Base-by-base conservation (phyloP, 768 basidiomycete species). In the Kondoa malvinella region DNA sequence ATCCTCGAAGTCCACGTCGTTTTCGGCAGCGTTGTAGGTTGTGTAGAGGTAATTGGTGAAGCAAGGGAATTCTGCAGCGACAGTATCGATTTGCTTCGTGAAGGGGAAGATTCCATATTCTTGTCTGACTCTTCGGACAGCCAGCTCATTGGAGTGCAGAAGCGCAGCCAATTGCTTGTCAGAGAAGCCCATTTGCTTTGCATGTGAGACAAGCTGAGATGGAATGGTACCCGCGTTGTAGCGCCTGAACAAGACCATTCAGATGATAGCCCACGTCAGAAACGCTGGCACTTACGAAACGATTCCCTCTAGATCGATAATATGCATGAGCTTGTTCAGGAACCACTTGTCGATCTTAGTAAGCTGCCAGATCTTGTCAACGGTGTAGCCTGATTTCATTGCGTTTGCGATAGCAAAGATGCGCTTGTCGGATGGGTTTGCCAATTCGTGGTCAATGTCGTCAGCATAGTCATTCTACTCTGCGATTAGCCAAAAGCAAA, bases 261-360 rank as follows among this genome's bases (percentile, higher is more conserved):
- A 63, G 61, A 26, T 3, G 15, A 29, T 8, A 17, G 31, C 3
- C 4, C 61, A 16, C 57, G 56, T 50, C 40, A 8, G 12, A 50
- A 4, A 17, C 0, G 15, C 14, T 21, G 2, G 34, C 0, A 83
- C 87, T 69, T 76, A 92, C 92, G 81, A 82, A 57, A 96, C 80
- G 56, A 76, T 78, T 69, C 84, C 79, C 77, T 95, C 92, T 81
- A 92, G 87, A 73, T 83, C 82, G 76, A 83, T 85, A 70, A 97
- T 87, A 72, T 88, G 81, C 75, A 87, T 81, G 34, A 99, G 83
- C 78, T 86, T 88, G 67, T 84, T 89, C 76, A 99, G 78, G 83
- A 99, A 99, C 94, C 94, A 99, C 77, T 87, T 91, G 80, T 97
- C 94, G 72, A 99, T 96, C 77, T 87, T 94, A 65, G 92, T 92